Conservation (phyloP, 2,329 filamentous ascomycete species). For the Fusarium keratoplasticum region DNA sequence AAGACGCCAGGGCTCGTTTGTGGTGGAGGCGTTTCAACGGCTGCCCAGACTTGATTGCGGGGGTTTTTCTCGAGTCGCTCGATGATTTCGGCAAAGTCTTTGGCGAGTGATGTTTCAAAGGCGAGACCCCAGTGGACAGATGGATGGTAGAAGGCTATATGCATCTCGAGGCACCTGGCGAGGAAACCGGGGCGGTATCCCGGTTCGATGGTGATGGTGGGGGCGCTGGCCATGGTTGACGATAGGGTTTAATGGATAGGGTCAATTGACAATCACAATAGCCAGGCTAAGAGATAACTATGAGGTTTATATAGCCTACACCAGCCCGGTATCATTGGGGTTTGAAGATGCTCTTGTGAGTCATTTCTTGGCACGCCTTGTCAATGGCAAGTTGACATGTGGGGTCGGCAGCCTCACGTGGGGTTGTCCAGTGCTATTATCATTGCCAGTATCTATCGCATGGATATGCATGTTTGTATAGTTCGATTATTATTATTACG, state of each 20-base stretch:
- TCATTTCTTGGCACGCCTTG: neutral
- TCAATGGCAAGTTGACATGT: neutral
- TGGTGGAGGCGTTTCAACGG: neutral
- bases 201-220: slow-evolving; percentile 5
- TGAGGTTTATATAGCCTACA: neutral
- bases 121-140: slow-evolving; percentile 18
- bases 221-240: neutral
- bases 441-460: neutral
- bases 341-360: too few relatives aligned
- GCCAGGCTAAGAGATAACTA: rapidly evolving
- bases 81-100: slow-evolving; percentile 28
- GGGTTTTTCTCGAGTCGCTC: slow-evolving; percentile 19
- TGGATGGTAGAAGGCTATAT: slow-evolving; percentile 27
- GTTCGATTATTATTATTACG: neutral
- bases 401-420: neutral
- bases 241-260: neutral
- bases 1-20: neutral
- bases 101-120: slow-evolving; percentile 24
- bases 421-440: neutral
- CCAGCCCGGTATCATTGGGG: neutral
- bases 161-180: slow-evolving; percentile 30
- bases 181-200: slow-evolving; percentile 32
- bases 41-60: slow-evolving; percentile 25
- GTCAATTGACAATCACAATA: neutral
- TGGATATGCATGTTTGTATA: neutral